phyloP scores from a whole-genome alignment of 2,329 filamentous ascomycete genomes.

The Fusarium praegraminearum region DNA sequence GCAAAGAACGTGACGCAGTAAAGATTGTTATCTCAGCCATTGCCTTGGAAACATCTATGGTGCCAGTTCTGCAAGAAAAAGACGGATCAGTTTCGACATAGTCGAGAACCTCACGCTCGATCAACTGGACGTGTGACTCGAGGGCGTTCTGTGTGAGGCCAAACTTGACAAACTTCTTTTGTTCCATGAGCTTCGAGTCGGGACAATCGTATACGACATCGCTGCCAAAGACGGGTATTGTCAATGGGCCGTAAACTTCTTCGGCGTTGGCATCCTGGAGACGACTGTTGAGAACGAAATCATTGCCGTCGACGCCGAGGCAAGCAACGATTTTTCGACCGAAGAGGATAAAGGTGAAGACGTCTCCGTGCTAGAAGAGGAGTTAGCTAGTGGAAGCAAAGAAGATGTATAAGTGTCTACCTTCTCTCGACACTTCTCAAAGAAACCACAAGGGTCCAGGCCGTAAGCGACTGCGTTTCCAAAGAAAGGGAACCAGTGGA shows the following conservation, averaged over 20 bases:
- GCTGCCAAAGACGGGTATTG: conserved; percentile 74
- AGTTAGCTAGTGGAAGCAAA: neutral
- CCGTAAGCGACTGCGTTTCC: conserved; percentile 79
- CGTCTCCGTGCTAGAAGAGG: conserved; percentile 59
- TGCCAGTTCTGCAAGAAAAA: conserved; percentile 71
- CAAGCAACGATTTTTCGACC: conserved; percentile 64
- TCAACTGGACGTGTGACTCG: conserved; percentile 75
- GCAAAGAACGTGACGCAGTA: conserved; percentile 80
- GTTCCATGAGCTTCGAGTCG: conserved; percentile 87
- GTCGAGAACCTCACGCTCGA: conserved; percentile 74
- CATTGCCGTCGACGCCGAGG: conserved; percentile 64
- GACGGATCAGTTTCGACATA: conserved; percentile 69
- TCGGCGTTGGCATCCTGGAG: conserved; percentile 65
- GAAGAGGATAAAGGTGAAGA: conserved; percentile 67
- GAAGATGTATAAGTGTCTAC: conserved; percentile 53
- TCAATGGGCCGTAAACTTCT: conserved; percentile 65
- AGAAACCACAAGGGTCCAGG: conserved; percentile 77
- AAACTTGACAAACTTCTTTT: conserved; percentile 85
- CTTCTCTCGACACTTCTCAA: conserved; percentile 73
- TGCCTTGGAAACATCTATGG: conserved; percentile 71
- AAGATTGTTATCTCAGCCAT: conserved; percentile 85
- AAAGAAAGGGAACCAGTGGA: conserved; percentile 71
- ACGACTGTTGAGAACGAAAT: conserved; percentile 68
- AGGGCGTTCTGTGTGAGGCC: conserved; percentile 75
- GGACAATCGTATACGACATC: conserved; percentile 88